Base-by-base conservation (phyloP, 106 monocot genomes). In the Dioscorea zingiberensis region DNA sequence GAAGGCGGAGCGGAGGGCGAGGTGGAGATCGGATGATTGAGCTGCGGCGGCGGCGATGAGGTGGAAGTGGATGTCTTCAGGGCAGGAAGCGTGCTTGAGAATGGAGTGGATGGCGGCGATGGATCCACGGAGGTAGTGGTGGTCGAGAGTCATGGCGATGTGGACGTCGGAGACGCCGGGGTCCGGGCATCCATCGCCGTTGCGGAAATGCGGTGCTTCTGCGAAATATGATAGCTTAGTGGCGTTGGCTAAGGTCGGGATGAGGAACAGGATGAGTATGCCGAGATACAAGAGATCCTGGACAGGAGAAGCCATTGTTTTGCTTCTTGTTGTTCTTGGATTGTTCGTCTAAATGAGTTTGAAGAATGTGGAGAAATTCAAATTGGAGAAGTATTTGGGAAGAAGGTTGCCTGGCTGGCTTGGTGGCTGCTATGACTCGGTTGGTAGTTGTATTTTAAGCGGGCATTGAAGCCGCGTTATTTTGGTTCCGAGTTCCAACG, bases 111-210 rank as follows among this genome's bases (percentile, higher is more conserved):
- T 70, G 24, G 77, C 77, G 51, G 59, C 71, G 27, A 77, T 38
- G 32, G 75, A 69, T 9, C 75, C 68, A 16, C 69, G 69, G 60
- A 69, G 69, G 69, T 76, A 76, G 55, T 28, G 27, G 17, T 19
- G 17, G 76, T 76, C 76, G 14, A 69, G 55, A 3, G 62, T 69
- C 76, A 76, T 76, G 26, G 76, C 76, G n/a, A 69, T 44, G 69
- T 76, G 76, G 46, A 48, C 63, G 22, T 54, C 12, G 11, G 69
- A 18, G 67, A 11, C 46, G 29, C 3, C 26, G 59, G 19, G 7
- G 13, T n/a, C 9, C 21, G 24, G 13, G 58, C 58, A 58, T 24
- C 9, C 58, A 13, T n/a, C 58, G 21, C 22, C 8, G 58, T 25
- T 58, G 58, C 13, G 24, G 24, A 25, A 25, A 13, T 21, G 58